Evolutionary conservation across 345 rosid genomes (phyloP), one percentile per base, ranked within the genome.

Genomic region (Balakata baccata): DNA sequence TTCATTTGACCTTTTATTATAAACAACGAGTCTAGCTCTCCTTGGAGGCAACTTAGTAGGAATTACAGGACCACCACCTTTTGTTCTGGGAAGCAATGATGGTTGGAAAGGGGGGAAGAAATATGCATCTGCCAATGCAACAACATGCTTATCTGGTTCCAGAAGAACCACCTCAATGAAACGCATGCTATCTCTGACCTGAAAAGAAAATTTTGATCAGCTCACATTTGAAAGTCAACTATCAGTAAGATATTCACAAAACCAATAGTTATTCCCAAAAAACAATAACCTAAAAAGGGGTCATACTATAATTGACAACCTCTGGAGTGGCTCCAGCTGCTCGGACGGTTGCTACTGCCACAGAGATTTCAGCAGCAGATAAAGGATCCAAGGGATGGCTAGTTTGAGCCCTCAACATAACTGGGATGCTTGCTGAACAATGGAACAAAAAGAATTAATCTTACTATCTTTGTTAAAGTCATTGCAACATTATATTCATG

Each of bases 21-120:
- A 93, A 66, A 91, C 93, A 45, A 91, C 77, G 68, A 91, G 89
- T 74, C 92, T 89, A 69, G 97, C 98, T 79, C 88, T 82, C 80
- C 98, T 87, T 11, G 97, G 87, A 81, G 97, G 98, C 75, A 93
- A 89, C 84, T 89, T 93, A 82, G 84, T 86, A 41, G 97, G 97
- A 77, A 93, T 87, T 65, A 91, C 67, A 45, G 95, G 93, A 37
- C 95, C 98, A 71, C 89, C 88, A 74, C 89, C 88, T 86, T 89
- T 93, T 52, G 82, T 83, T 83, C 90, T 89, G n/a, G 90, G 92
- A 76, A 93, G 89, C 59, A 93, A 73, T 10, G 98, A 93, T 69
- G 97, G 93, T 78, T 93, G 97, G 85, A 93, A 91, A 12, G 98
- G 98, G 22, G 98, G 97, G 76, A 93, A 93, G 79, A 93, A 93